Percentiles rank a stretch among this genome's conserved stretches.
phyloP scores from a whole-genome alignment of 768 basidiomycete species.

The Kwoniella sp. region DNA sequence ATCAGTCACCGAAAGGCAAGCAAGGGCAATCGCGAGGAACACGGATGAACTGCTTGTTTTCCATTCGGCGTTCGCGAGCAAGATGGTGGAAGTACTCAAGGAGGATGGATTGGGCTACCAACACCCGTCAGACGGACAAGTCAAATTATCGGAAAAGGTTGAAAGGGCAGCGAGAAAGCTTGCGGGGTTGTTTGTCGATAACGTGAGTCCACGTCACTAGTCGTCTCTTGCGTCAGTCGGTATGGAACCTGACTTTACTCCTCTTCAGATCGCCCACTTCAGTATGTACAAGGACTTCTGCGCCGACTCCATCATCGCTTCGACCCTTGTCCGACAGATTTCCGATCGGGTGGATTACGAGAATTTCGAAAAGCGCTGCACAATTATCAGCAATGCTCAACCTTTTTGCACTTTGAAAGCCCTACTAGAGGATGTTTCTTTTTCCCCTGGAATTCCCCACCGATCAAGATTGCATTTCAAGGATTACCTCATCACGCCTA shows the following conservation, averaged over 20 bases:
- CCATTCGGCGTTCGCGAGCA: slow-evolving; percentile 39
- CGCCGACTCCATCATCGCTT: slow-evolving; percentile 78
- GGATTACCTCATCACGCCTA: slow-evolving; percentile 96
- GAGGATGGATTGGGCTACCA: slow-evolving; percentile 49
- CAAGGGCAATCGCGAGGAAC: slow-evolving; percentile 44
- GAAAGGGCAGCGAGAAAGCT: slow-evolving; percentile 47
- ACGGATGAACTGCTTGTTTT: slow-evolving; percentile 44
- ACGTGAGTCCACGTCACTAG: slow-evolving; percentile 36
- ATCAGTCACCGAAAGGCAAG: slow-evolving; percentile 34
- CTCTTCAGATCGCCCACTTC: slow-evolving; percentile 69
- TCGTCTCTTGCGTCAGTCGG: neutral
- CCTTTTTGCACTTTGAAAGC: slow-evolving; percentile 50
- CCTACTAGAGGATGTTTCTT: slow-evolving; percentile 35
- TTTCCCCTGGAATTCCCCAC: slow-evolving; percentile 18
- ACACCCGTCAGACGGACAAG: slow-evolving; percentile 6
- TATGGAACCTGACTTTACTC: neutral
- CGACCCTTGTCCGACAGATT: slow-evolving; percentile 70
- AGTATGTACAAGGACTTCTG: slow-evolving; percentile 83
- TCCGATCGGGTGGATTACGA: slow-evolving; percentile 79
- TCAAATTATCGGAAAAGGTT: slow-evolving; percentile 25
- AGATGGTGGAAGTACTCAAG: slow-evolving; percentile 54
- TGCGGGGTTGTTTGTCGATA: slow-evolving; percentile 51
- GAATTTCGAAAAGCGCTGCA: slow-evolving; percentile 77
- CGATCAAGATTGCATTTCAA: slow-evolving; percentile 58
- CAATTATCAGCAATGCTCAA: slow-evolving; percentile 59